Evolutionary conservation across 208 protist genomes (phyloP), one percentile per base, ranked within the genome.

Genomic region (Leishmania amazonensis): DNA sequence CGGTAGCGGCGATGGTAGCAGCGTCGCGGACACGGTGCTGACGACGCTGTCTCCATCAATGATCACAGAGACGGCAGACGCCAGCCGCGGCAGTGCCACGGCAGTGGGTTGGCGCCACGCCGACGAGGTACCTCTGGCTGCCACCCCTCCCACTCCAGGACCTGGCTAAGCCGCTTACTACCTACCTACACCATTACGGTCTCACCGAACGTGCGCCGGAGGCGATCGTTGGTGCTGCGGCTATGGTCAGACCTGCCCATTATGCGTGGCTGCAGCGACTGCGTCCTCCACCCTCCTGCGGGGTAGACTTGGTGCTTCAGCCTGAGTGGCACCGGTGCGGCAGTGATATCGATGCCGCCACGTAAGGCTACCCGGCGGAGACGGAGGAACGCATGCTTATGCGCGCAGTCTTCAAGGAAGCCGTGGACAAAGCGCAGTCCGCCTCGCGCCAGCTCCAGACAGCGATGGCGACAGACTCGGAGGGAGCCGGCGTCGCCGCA

Each of bases 291-390:
- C 17, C 5, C 51, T 15, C 80, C 15, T 83, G 80, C 64, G 75
- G 80, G 80, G 35, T 83, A 0, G 80, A 83, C 28, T 60, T 62
- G 24, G 80, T 57, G 13, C 73, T 83, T 58, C 80, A 78, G 74
- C 21, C 80, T 2, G 24, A 51, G 1, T 47, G 8, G 24, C 47
- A 8, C 6, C 64, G 57, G 57, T 13, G 31, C 42, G 80, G 80
- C 45, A 67, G 60, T 0, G 80, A 83, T 35, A 31, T 79, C 24
- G 15, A 79, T 62, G 80, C 75, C 80, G 80, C 79, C 28, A 83
- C 80, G 24, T 74, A 60, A 17, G 80, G 80, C 28, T 60, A 83
- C 64, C 40, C 80, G 0, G 60, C 80, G 3, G 80, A 79, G 40
- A 45, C 80, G 5, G 80, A 79, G 47, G 80, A 83, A 53, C 80